Evolutionary conservation across 1,284 basidiomycete genomes (phyloP).

Genomic region (Vanrija humicola): DNA sequence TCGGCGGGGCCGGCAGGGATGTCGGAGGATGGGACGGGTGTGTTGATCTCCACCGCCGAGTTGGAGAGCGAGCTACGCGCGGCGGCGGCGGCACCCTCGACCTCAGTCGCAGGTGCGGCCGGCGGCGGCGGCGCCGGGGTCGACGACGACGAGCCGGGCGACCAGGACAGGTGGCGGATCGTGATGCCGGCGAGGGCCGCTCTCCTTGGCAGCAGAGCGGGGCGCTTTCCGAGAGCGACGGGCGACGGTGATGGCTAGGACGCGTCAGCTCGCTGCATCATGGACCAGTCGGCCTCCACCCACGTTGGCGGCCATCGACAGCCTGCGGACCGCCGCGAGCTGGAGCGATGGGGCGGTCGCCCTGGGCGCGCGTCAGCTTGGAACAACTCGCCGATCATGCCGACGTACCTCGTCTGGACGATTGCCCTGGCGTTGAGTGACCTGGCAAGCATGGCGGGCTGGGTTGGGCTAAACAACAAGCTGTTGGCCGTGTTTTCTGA

Average conservation of each 20-base stretch:
- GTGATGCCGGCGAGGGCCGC: neutral
- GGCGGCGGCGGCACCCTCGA: too few species aligned
- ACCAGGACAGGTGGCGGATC: conserved; percentile 26
- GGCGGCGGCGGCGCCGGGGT: neutral
- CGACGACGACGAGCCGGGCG: conserved; percentile 20
- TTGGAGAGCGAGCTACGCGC: too few species aligned
- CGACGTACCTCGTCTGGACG: conserved; percentile 10
- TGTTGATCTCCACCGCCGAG: neutral
- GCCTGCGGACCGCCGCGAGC: conserved; percentile 13
- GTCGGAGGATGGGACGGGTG: conserved; percentile 9
- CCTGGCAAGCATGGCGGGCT: conserved; percentile 13
- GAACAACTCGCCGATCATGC: neutral
- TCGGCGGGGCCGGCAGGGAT: conserved; percentile 7
- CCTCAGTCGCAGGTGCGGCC: neutral
- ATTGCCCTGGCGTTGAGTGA: conserved; percentile 13
- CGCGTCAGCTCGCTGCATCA: conserved; percentile 6
- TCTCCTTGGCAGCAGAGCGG: conserved; percentile 8
- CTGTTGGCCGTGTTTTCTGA: neutral
- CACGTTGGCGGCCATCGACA: conserved; percentile 20
- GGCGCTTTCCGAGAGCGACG: conserved; percentile 37
- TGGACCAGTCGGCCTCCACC: neutral
- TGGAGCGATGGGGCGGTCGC: conserved; percentile 7
- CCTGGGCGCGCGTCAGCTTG: conserved; percentile 5
- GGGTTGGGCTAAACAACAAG: neutral
- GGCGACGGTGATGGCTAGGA: conserved; percentile 11